Evolutionary conservation across 495 filamentous ascomycete genomes (phyloP).

Genomic region (Aspergillus heteromorphus): DNA sequence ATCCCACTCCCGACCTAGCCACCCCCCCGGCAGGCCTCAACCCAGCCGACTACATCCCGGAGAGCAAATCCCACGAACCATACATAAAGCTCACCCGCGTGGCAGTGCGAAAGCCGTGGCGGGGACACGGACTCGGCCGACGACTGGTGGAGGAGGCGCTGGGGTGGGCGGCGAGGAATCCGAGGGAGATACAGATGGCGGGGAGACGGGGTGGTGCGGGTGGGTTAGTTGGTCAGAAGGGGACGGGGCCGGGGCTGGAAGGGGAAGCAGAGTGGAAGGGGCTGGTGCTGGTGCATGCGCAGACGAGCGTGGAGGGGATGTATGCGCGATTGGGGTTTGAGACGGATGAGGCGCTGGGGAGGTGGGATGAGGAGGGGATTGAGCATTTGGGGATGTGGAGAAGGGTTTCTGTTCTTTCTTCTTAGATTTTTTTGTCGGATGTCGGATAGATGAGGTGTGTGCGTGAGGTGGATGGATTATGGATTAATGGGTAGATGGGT

Average conservation of each 20-base stretch:
- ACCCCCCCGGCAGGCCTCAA: too few species aligned
- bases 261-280: conserved; percentile 53
- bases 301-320: conserved; percentile 52
- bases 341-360: conserved; percentile 63
- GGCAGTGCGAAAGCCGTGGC: conserved; percentile 6
- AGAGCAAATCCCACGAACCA: conserved; percentile 61
- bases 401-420: conserved; percentile 26
- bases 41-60: conserved; percentile 5
- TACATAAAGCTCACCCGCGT: conserved; percentile 45
- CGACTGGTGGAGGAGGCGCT: conserved; percentile 58
- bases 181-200: conserved; percentile 35
- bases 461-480: neutral
- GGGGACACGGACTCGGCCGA: conserved; percentile 15
- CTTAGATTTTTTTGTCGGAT: neutral
- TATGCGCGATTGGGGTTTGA: conserved; percentile 66
- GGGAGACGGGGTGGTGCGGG: conserved; percentile 24
- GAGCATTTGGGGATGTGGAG: conserved; percentile 77
- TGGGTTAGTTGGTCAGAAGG: too few species aligned
- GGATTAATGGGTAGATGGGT: neutral
- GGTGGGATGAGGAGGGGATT: conserved; percentile 81
- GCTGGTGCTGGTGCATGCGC: conserved; percentile 69
- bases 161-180: conserved; percentile 56
- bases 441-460: neutral
- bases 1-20: neutral
- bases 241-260: conserved; percentile 26